phyloP scores from a whole-genome alignment of 306 rosid species.

The Purshia tridentata region DNA sequence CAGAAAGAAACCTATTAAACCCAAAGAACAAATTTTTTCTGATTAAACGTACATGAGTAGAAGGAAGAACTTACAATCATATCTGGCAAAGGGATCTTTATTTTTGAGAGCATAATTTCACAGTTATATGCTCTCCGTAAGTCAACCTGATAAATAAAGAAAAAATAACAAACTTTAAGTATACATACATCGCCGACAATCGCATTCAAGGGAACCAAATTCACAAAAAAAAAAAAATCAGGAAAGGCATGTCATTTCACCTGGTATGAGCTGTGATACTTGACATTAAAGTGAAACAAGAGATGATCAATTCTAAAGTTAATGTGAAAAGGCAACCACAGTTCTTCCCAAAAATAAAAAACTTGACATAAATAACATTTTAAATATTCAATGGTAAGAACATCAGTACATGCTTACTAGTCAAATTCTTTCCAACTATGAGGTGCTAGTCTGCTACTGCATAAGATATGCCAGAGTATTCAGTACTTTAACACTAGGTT shows the following conservation, averaged over 20 bases:
- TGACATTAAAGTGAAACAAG: not conserved
- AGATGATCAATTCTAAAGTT: not conserved
- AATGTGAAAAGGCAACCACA: not conserved
- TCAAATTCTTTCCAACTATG: not conserved
- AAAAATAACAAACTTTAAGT: not conserved
- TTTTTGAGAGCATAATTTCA: constrained; percentile 64
- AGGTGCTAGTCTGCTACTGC: not conserved
- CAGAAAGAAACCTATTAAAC: not conserved
- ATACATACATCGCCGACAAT: not conserved
- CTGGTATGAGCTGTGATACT: not conserved
- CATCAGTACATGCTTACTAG: not conserved
- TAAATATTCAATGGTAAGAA: not conserved
- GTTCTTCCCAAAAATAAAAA: not conserved
- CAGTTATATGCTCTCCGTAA: constrained; percentile 63
- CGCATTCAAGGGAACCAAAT: not conserved
- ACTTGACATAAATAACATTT: not conserved
- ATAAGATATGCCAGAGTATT: not conserved
- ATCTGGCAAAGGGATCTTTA: constrained; percentile 57
- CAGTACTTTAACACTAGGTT: not conserved
- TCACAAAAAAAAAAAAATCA: not conserved
- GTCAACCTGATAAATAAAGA: constrained; percentile 48
- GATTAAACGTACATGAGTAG: not conserved
- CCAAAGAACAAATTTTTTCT: not conserved
- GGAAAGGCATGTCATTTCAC: not conserved
- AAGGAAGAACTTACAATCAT: constrained; percentile 49